A percentile compares a stretch with the other conserved stretches of the same genome.
These are phyloP conservation scores for Leccinum subgranulosum DNA, from an alignment of 768 basidiomycete genomes.

Conservation along the genomic window DNA sequence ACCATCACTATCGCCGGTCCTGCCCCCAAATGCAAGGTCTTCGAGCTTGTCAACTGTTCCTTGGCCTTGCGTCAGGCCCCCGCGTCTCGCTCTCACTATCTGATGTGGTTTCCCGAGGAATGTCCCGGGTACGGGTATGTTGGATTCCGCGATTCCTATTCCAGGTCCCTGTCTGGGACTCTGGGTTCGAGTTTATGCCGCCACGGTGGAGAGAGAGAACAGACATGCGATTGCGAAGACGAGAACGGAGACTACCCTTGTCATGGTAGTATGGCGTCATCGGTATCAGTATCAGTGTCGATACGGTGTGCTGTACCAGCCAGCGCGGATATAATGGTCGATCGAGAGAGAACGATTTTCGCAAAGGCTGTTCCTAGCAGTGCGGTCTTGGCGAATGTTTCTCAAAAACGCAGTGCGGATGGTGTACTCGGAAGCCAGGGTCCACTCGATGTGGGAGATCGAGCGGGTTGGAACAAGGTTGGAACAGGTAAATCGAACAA, in stretches of 20 bases:
- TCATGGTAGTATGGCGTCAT: slow-evolving; percentile 4
- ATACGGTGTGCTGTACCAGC: neutral
- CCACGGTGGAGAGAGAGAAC: slow-evolving; percentile 2
- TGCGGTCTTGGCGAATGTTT: neutral
- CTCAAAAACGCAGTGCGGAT: neutral
- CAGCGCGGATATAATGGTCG: neutral
- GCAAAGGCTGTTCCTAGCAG: slow-evolving; percentile 1
- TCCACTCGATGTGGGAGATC: neutral
- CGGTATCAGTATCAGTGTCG: neutral
- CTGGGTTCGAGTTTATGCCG: too few species aligned
- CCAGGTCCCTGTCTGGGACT: neutral
- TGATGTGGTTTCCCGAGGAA: slow-evolving; percentile 15
- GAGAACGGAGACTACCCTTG: neutral
- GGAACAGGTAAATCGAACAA: neutral
- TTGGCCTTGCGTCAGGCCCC: neutral
- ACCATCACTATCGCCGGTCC: neutral
- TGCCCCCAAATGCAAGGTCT: neutral
- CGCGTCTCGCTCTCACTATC: neutral
- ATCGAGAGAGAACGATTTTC: neutral
- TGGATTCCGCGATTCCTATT: neutral
- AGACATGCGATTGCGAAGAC: slow-evolving; percentile 11
- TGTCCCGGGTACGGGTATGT: slow-evolving; percentile 10
- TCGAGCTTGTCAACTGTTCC: neutral
- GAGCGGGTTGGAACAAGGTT: neutral
- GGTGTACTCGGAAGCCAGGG: neutral